Conservation (phyloP, 176 grass and related monocot genomes). For the Ananas comosus region DNA sequence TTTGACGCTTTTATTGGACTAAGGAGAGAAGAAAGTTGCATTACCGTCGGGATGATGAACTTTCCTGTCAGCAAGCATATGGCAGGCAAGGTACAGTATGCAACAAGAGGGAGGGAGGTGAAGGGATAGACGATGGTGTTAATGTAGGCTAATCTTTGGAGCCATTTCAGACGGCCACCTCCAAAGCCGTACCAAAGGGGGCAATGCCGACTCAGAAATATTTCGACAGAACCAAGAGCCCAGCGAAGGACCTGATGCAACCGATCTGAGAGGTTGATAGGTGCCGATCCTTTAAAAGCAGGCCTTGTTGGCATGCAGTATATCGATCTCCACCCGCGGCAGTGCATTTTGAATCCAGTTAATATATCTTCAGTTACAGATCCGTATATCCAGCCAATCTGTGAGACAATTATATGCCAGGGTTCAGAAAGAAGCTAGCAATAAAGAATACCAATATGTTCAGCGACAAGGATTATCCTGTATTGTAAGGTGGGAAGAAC, state of each 20-base stretch:
- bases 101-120: constrained; percentile 78
- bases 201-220: constrained; percentile 84
- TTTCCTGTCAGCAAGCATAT: constrained; percentile 86
- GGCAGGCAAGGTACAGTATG: constrained; percentile 75
- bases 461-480: background rate
- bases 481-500: background rate
- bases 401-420: constrained; percentile 10
- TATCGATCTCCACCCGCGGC: constrained; percentile 93
- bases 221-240: constrained; percentile 91
- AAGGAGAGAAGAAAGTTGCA: background rate
- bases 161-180: constrained; percentile 78
- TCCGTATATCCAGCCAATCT: constrained; percentile 97
- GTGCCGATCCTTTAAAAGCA: constrained; percentile 92
- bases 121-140: constrained; percentile 96
- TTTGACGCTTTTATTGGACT: background rate
- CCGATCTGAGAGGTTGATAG: constrained; percentile 94
- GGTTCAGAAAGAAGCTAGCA: background rate
- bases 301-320: constrained; percentile 90
- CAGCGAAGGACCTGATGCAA: constrained; percentile 95
- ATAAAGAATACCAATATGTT: background rate
- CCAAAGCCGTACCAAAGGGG: constrained; percentile 87
- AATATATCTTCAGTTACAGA: constrained; percentile 97
- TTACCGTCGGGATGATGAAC: constrained; percentile 89
- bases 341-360: constrained; percentile 93
- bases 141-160: constrained; percentile 91